A percentile compares a stretch with the other conserved stretches of the same genome.
Conservation (phyloP, 2,329 filamentous ascomycete species). For the Colletotrichum lindemuthianum region DNA sequence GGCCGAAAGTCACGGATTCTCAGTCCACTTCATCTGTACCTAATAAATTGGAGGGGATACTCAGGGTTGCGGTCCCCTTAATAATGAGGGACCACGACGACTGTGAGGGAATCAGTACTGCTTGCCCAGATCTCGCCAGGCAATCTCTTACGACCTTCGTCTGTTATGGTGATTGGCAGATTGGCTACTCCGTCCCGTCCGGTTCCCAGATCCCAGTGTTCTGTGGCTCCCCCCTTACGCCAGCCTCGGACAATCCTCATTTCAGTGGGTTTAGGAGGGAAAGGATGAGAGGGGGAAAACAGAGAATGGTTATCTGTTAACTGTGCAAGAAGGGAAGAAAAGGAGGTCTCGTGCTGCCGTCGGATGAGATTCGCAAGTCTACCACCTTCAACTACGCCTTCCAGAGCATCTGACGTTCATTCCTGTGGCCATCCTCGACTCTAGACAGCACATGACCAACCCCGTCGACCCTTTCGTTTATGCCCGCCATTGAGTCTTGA, state of each 20-base stretch:
- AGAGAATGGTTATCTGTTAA: conserved; percentile 13
- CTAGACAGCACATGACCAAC: conserved; percentile 25
- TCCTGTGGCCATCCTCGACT: conserved; percentile 6
- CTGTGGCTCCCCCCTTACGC: conserved; percentile 20
- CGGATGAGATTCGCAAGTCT: conserved; percentile 16
- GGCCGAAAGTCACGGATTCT: neutral
- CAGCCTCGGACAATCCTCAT: conserved; percentile 34
- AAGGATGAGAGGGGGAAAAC: neutral
- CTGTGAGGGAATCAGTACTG: conserved; percentile 15
- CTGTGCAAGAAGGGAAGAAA: conserved; percentile 20
- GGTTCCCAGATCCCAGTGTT: conserved; percentile 20
- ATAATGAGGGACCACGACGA: neutral
- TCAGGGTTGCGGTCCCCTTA: neutral
- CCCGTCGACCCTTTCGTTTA: conserved; percentile 14
- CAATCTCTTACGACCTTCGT: conserved; percentile 16
- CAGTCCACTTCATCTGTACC: neutral
- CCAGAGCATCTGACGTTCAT: conserved; percentile 31
- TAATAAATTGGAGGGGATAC: neutral
- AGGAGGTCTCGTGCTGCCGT: conserved; percentile 30
- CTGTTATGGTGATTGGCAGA: conserved; percentile 9
- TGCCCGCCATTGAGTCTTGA: neutral
- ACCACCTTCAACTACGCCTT: conserved; percentile 12
- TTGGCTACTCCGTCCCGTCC: conserved; percentile 24
- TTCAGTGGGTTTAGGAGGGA: conserved; percentile 19
- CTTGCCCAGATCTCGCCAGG: neutral